These are phyloP conservation scores for Puya raimondii DNA, from an alignment of 176 grass and related monocot species.

Conservation along the genomic window DNA sequence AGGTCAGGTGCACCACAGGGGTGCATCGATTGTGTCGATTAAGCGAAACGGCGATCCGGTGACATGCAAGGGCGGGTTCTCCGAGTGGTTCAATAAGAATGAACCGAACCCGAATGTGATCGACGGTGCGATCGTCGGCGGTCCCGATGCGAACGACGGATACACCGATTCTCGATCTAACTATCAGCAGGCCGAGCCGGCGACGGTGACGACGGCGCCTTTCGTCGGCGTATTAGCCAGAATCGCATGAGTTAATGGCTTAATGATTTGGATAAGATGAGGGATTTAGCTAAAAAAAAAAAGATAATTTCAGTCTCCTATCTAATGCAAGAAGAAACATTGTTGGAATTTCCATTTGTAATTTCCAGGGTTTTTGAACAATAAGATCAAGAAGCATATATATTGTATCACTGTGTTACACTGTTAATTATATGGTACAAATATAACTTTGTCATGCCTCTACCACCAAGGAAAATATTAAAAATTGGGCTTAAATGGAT, in stretches of 20 bases:
- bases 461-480: too few relatives aligned
- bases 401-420: too few relatives aligned
- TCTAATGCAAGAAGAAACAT: too few relatives aligned
- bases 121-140: constrained; percentile 56
- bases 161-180: constrained; percentile 37
- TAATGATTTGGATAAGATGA: too few relatives aligned
- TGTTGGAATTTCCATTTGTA: too few relatives aligned
- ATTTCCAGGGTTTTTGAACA: too few relatives aligned
- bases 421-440: too few relatives aligned
- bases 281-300: too few relatives aligned
- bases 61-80: constrained; percentile 40
- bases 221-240: constrained; percentile 62
- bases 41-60: constrained; percentile 5
- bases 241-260: constrained; percentile 20
- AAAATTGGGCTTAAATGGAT: too few relatives aligned
- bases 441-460: too few relatives aligned
- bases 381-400: too few relatives aligned
- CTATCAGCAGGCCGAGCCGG: constrained; percentile 37
- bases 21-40: constrained; percentile 58
- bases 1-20: constrained; percentile 54
- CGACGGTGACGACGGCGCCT: constrained; percentile 44
- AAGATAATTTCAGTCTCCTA: too few relatives aligned
- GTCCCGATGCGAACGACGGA: constrained; percentile 33
- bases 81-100: constrained; percentile 16
- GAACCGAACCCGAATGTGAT: constrained; percentile 52